Conservation (phyloP, 345 rosid genomes). For the Mercurialis annua region DNA sequence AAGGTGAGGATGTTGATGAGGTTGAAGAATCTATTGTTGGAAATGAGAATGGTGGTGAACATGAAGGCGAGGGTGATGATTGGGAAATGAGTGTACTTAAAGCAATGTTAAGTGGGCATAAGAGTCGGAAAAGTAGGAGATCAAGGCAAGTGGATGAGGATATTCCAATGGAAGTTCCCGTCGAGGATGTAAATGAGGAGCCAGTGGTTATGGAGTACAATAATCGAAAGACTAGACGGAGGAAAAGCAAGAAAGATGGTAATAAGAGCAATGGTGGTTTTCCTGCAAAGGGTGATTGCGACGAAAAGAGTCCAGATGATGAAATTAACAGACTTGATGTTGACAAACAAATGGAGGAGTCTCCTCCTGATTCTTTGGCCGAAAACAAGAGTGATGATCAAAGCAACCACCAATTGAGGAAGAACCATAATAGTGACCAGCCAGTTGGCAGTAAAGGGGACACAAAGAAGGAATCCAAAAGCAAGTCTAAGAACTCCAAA, state of each 20-base stretch:
- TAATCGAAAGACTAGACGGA: conserved; percentile 49
- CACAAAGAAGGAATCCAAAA: conserved; percentile 37
- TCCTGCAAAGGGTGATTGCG: conserved; percentile 25
- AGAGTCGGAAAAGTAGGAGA: conserved; percentile 36
- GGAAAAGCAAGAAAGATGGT: conserved; percentile 47
- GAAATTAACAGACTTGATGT: conserved; percentile 29
- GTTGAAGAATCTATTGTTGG: neutral
- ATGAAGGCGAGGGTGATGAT: conserved; percentile 24
- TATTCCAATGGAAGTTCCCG: conserved; percentile 20
- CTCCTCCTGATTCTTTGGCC: conserved; percentile 24
- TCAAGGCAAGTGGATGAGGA: conserved; percentile 30
- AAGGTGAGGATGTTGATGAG: conserved; percentile 31
- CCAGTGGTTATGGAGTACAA: conserved; percentile 26
- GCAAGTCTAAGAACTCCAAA: conserved; percentile 61
- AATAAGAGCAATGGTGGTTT: conserved; percentile 35
- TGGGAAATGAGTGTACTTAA: conserved; percentile 61
- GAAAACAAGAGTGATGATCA: conserved; percentile 28
- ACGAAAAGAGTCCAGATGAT: conserved; percentile 26
- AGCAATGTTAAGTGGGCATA: conserved; percentile 60
- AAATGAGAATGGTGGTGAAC: conserved; percentile 23
- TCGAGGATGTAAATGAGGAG: conserved; percentile 40
- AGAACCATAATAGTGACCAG: conserved; percentile 27
- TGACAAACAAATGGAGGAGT: conserved; percentile 23
- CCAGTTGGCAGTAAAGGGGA: conserved; percentile 33
- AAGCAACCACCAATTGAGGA: conserved; percentile 32